phyloP scores from a whole-genome alignment of 345 rosid genomes.

The Lepidium didymum region DNA sequence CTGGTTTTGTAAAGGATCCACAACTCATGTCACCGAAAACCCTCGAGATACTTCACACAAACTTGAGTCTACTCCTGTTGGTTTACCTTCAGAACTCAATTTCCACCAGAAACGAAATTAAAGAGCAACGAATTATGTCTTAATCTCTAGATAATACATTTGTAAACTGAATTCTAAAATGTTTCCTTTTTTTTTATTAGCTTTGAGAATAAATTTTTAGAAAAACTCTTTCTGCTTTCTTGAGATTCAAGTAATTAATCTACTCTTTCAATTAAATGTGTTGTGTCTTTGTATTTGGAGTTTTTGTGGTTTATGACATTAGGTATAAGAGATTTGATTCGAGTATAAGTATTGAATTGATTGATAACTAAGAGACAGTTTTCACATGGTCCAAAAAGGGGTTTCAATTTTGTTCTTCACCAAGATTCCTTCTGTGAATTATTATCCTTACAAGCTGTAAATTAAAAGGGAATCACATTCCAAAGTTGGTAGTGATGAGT shows the following conservation, averaged over 20 bases:
- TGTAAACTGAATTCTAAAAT: constrained; percentile 1
- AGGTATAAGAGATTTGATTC: neutral
- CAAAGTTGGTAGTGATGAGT: constrained; percentile 3
- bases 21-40: constrained; percentile 9
- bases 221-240: constrained; percentile 5
- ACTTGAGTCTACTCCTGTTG: constrained; percentile 30
- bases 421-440: constrained; percentile 9
- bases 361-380: neutral
- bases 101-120: constrained; percentile 26
- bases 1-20: constrained; percentile 28
- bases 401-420: constrained; percentile 4
- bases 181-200: constrained; percentile 4
- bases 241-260: constrained; percentile 6
- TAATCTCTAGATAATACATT: neutral
- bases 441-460: constrained; percentile 16
- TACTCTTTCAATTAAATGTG: neutral
- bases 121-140: neutral
- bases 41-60: constrained; percentile 28
- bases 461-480: constrained; percentile 23
- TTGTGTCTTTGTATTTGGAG: neutral
- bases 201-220: constrained; percentile 4
- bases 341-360: constrained; percentile 3
- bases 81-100: constrained; percentile 23
- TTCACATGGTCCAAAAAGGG: constrained; percentile 11
- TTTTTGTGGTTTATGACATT: constrained; percentile 1